These are phyloP conservation scores for Salmacisia buchloeana DNA, from an alignment of 1,284 basidiomycete genomes.

Conservation along the genomic window DNA sequence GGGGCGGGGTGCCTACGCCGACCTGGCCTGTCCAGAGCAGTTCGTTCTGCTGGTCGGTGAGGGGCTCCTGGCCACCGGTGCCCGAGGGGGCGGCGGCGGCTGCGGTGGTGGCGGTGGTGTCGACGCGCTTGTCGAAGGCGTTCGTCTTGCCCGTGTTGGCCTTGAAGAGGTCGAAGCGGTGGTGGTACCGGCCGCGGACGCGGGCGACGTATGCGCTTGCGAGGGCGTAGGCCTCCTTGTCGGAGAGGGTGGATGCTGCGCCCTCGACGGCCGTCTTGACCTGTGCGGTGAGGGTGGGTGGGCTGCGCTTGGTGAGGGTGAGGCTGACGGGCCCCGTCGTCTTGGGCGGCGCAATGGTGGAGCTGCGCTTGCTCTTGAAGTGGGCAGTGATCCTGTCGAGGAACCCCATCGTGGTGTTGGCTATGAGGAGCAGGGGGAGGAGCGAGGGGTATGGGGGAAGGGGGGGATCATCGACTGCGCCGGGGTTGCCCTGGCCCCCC, in stretches of 20 bases:
- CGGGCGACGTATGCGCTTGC: background rate
- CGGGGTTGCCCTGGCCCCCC: no score
- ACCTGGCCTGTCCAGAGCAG: constrained; percentile 10
- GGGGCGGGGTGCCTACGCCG: constrained; percentile 9
- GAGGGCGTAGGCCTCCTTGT: background rate
- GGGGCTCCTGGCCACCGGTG: background rate
- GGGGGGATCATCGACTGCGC: no score
- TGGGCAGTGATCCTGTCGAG: background rate
- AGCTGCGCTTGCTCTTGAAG: background rate
- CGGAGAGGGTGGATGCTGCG: background rate
- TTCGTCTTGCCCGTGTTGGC: constrained; percentile 8
- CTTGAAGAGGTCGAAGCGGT: constrained; percentile 10
- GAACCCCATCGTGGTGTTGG: background rate
- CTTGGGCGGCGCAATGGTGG: background rate
- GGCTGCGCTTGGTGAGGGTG: constrained; percentile 1
- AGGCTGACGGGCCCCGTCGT: background rate
- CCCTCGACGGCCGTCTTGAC: background rate
- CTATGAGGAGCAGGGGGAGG: no score
- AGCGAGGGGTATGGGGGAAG: no score
- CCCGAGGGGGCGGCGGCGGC: background rate
- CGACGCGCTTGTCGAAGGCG: background rate
- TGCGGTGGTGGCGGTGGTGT: background rate
- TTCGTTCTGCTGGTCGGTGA: constrained; percentile 9
- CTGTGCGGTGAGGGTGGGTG: background rate
- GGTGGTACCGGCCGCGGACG: constrained; percentile 5